phyloP scores from a whole-genome alignment of 116 monocot species.

The Cymodocea nodosa region DNA sequence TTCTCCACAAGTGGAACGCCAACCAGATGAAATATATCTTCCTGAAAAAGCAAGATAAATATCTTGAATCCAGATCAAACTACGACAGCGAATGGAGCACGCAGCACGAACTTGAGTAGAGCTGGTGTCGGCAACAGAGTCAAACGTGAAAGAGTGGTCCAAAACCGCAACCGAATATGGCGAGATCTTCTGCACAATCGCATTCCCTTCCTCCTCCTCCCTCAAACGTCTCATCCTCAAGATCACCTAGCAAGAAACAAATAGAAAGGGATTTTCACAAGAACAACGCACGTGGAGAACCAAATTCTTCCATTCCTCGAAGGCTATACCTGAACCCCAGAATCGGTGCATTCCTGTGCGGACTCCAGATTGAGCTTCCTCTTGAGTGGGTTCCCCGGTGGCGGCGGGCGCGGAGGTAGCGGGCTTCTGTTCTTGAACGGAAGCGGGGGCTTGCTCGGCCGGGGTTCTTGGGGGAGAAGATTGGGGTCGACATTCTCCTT shows the following conservation, averaged over 20 bases:
- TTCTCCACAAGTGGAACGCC: constrained; percentile 90
- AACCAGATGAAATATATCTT: constrained; percentile 68
- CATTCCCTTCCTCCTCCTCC: constrained; percentile 45
- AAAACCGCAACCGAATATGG: constrained; percentile 40
- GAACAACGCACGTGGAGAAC: background rate
- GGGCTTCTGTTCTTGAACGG: background rate
- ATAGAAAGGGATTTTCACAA: no score
- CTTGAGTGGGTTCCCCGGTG: constrained; percentile 1
- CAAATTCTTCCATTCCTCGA: constrained; percentile 36
- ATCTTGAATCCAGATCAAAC: background rate
- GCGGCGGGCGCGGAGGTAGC: background rate
- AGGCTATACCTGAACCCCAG: constrained; percentile 19
- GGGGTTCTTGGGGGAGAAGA: background rate
- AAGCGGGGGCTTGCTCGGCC: background rate
- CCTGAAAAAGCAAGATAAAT: constrained; percentile 17
- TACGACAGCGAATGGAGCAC: background rate
- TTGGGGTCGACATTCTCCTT: constrained; percentile 9
- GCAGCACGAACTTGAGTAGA: constrained; percentile 48
- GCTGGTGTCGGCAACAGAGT: constrained; percentile 52
- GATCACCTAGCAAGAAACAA: constrained; percentile 41
- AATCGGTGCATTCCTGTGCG: background rate
- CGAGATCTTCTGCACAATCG: constrained; percentile 50
- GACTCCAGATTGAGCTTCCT: constrained; percentile 15
- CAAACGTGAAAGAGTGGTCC: constrained; percentile 79
- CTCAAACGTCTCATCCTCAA: constrained; percentile 56